These are phyloP conservation scores for Fagus crenata DNA, from an alignment of 306 rosid species.

Conservation along the genomic window DNA sequence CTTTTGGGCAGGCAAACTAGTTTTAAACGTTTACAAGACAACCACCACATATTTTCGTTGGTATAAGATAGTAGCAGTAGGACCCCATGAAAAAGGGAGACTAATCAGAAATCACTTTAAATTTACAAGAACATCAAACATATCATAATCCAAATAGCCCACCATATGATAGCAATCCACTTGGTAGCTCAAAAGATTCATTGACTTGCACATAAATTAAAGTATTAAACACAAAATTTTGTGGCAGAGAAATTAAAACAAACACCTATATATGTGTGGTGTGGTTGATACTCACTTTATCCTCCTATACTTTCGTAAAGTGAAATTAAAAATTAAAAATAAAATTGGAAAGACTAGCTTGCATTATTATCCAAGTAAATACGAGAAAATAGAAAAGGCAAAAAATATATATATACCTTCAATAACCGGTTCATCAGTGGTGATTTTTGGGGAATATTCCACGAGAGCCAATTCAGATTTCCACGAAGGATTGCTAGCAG, in stretches of 20 bases:
- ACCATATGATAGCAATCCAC: constrained; percentile 3
- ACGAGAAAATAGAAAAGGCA: neutral
- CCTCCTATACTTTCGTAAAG: constrained; percentile 4
- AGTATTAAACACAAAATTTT: neutral
- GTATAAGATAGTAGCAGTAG: constrained; percentile 21
- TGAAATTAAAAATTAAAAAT: neutral
- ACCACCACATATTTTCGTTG: constrained; percentile 16
- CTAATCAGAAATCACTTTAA: neutral
- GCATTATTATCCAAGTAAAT: neutral
- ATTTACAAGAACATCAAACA: neutral
- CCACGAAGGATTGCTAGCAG: constrained; percentile 53
- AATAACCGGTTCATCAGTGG: constrained; percentile 24
- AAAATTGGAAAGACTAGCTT: neutral
- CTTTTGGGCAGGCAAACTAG: neutral
- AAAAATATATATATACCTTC: constrained; percentile 45
- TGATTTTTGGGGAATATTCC: constrained; percentile 61
- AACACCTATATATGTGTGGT: neutral
- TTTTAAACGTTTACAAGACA: neutral
- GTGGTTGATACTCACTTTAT: constrained; percentile 21
- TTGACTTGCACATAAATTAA: neutral
- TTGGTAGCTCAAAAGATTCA: neutral
- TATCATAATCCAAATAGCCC: neutral
- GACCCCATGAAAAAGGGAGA: constrained; percentile 6
- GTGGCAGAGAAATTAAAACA: constrained; percentile 12
- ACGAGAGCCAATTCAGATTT: constrained; percentile 71